These are phyloP conservation scores for Ettlia oleoabundans DNA, from an alignment of 139 green algal genomes.

Conservation along the genomic window DNA sequence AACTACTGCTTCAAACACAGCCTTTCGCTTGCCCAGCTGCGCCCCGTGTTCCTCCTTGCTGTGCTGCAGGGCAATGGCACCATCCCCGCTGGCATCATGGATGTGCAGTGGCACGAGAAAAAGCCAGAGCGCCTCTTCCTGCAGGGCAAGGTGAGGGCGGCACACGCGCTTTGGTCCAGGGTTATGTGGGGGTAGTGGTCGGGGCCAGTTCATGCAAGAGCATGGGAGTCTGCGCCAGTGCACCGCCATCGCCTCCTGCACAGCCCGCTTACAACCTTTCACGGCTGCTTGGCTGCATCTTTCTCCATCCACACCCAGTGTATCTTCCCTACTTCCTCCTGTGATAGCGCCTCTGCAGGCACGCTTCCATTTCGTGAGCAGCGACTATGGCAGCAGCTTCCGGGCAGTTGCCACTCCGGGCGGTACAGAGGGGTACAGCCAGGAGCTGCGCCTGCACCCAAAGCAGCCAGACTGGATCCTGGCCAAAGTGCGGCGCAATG, in stretches of 20 bases:
- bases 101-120: slow-evolving; percentile 38
- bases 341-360: too few relatives aligned
- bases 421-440: slow-evolving; percentile 40
- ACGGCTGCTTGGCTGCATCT: not conserved
- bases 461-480: slow-evolving; percentile 57
- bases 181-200: too few relatives aligned
- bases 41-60: not conserved
- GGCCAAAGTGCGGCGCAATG: slow-evolving; percentile 45
- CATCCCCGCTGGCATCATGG: slow-evolving; percentile 42
- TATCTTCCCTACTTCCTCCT: too few relatives aligned
- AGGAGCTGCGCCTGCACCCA: slow-evolving; percentile 58
- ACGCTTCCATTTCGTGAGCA: slow-evolving; percentile 45
- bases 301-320: not conserved
- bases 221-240: not conserved
- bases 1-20: too few relatives aligned
- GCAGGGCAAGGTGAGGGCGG: slow-evolving; percentile 40
- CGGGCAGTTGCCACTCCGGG: slow-evolving; percentile 42
- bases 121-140: slow-evolving; percentile 52
- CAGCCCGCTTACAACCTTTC: too few relatives aligned
- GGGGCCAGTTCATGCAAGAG: not conserved
- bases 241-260: too few relatives aligned
- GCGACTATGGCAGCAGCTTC: slow-evolving; percentile 54
- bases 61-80: slow-evolving; percentile 30
- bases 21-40: too few relatives aligned
- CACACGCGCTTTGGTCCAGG: too few relatives aligned